phyloP scores from a whole-genome alignment of 768 basidiomycete species.

The Epithele typhae region DNA sequence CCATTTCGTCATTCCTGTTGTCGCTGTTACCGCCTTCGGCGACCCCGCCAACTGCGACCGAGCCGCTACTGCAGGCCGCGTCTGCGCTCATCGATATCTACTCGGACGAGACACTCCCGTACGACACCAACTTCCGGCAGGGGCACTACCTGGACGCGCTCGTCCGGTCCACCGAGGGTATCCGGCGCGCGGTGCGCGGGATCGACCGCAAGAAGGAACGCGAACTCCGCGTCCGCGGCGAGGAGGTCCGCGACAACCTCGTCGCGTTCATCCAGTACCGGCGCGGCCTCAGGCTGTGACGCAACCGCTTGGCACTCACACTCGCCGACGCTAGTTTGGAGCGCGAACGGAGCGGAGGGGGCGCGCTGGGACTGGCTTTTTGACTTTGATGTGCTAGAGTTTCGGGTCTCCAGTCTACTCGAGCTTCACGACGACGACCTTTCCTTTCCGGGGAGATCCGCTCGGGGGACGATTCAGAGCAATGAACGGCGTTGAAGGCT shows the following conservation, averaged over 20 bases:
- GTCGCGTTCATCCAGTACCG: conserved; percentile 75
- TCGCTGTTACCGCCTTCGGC: conserved; percentile 49
- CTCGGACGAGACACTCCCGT: conserved; percentile 78
- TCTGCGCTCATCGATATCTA: conserved; percentile 91
- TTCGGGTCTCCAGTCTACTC: conserved; percentile 6
- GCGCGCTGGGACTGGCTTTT: conserved; percentile 1
- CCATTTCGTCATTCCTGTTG: conserved; percentile 64
- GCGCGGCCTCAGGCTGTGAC: conserved; percentile 44
- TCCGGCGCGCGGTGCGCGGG: conserved; percentile 56
- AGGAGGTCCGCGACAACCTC: conserved; percentile 74
- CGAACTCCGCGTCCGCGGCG: conserved; percentile 64
- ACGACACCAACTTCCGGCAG: conserved; percentile 77
- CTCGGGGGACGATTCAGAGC: no score
- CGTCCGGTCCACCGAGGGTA: conserved; percentile 51
- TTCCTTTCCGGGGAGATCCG: conserved; percentile 3
- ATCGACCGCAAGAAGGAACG: conserved; percentile 67
- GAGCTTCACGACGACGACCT: conserved; percentile 1
- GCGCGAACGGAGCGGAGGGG: no score
- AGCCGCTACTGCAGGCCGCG: conserved; percentile 70
- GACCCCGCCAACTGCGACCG: conserved; percentile 45
- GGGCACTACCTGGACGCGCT: conserved; percentile 54
- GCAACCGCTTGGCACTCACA: no score
- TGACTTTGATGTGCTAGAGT: background rate
- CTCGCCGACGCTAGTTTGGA: no score
- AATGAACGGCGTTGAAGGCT: no score